These are phyloP conservation scores for Backusella parvicylindrica DNA, from an alignment of 192 early-diverging fungal species.

Conservation along the genomic window DNA sequence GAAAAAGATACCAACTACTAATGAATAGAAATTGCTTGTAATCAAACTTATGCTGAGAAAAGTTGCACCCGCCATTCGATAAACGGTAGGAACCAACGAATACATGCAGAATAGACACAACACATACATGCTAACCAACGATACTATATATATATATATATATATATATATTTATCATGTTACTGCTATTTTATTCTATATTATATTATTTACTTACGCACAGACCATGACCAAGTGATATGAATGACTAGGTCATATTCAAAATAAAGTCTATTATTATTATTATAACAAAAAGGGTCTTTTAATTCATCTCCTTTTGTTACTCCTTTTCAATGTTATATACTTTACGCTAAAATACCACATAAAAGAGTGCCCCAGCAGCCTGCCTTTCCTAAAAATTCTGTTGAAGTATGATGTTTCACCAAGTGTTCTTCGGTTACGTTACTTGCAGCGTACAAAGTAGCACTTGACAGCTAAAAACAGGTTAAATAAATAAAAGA, in stretches of 20 bases:
- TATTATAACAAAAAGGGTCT: no score
- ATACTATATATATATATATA: background rate
- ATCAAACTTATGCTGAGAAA: conserved; percentile 31
- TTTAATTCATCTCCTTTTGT: background rate
- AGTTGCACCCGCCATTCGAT: conserved; percentile 16
- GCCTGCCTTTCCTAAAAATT: conserved; percentile 18
- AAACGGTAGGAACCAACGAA: conserved; percentile 20
- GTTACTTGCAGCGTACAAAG: conserved; percentile 27
- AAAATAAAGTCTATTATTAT: conserved; percentile 11
- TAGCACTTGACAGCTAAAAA: conserved; percentile 22
- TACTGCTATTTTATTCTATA: background rate
- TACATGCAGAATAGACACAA: conserved; percentile 25
- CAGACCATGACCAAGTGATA: conserved; percentile 15
- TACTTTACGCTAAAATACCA: conserved; percentile 26
- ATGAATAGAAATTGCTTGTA: conserved; percentile 33
- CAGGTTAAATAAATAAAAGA: background rate
- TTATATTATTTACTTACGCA: conserved; percentile 6
- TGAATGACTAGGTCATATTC: conserved; percentile 7
- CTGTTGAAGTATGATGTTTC: conserved; percentile 1
- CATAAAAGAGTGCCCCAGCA: conserved; percentile 20
- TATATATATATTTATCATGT: background rate
- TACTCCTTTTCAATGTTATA: no score
- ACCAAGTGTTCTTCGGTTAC: conserved; percentile 32
- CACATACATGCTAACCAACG: conserved; percentile 16
- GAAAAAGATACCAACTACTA: conserved; percentile 21